phyloP scores from a whole-genome alignment of 345 rosid genomes.

The Lepidium aucheri region DNA sequence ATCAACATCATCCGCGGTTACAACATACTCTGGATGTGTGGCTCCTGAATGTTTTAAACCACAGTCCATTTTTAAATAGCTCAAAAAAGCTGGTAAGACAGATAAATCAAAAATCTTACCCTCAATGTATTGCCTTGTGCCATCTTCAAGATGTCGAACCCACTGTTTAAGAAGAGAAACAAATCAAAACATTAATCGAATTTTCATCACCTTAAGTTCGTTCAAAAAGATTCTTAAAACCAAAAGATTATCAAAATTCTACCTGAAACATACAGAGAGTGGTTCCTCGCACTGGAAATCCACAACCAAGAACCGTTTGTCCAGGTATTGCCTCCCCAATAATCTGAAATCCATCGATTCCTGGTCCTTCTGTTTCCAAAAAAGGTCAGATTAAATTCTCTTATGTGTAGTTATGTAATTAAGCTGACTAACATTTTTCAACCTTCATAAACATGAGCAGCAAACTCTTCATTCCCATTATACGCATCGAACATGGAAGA shows the following conservation, averaged over 20 bases:
- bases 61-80: background rate
- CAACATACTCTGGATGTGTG: conserved; percentile 91
- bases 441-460: conserved; percentile 28
- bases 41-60: conserved; percentile 49
- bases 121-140: conserved; percentile 87
- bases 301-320: conserved; percentile 88
- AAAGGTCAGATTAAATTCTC: conserved; percentile 23
- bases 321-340: conserved; percentile 88
- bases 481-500: conserved; percentile 28
- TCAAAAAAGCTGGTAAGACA: background rate
- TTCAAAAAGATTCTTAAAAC: background rate
- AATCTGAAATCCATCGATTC: conserved; percentile 86
- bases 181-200: background rate
- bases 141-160: conserved; percentile 97
- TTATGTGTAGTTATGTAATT: background rate
- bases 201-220: background rate
- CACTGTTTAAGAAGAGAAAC: conserved; percentile 38
- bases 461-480: conserved; percentile 17
- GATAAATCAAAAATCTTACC: conserved; percentile 38
- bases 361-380: conserved; percentile 63
- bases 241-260: conserved; percentile 9
- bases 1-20: conserved; percentile 98
- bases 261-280: conserved; percentile 99
- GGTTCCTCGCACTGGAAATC: conserved; percentile 83
- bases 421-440: background rate